Evolutionary conservation across 2,329 filamentous ascomycete genomes (phyloP), one percentile per base, ranked within the genome.

Genomic region (Botryotinia convoluta): DNA sequence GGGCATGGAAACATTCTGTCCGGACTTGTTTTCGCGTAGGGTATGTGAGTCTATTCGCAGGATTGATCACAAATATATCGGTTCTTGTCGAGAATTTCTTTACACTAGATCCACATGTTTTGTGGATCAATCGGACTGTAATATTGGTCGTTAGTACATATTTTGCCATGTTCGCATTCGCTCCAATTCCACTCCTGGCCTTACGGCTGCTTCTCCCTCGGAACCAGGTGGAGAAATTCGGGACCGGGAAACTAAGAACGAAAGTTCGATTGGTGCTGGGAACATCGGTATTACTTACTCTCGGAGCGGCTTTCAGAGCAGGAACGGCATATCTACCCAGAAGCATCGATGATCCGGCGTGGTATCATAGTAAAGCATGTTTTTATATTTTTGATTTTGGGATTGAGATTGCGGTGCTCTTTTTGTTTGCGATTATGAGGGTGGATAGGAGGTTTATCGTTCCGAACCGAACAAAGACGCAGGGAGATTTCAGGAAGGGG

Each of bases 311-410:
- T 29, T 73, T 76, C 29, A 60, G 75, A 29, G 89, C 92, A 1
- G 90, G 90, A 3, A 91, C 89, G 86, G 95, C 90, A 80, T 73
- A 74, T 35, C 42, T 69, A 37, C n/a, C 61, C 3, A 42, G 61
- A 39, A 3, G 9, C 1, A 61, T 45, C 7, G 42, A 74, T 16
- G 45, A 64, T 16, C 74, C 76, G 7, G 73, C 71, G 0, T 73
- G 71, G 60, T 74, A 77, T 45, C 87, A 93, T 78, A 84, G 84
- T 79, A 92, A 91, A 80, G 87, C 89, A 1, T 88, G 87, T 77
- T 97, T 93, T 84, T 97, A 95, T 83, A 83, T 89, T 79, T 93
- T 95, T 83, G 92, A 93, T 83, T 96, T 92, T 79, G 84, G 84
- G n/a, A 85, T 94, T 45, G 94, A 97, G 82, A 83, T 94, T 60